phyloP scores from a whole-genome alignment of 2,329 filamentous ascomycete genomes.

The Colletotrichum endophyticum region DNA sequence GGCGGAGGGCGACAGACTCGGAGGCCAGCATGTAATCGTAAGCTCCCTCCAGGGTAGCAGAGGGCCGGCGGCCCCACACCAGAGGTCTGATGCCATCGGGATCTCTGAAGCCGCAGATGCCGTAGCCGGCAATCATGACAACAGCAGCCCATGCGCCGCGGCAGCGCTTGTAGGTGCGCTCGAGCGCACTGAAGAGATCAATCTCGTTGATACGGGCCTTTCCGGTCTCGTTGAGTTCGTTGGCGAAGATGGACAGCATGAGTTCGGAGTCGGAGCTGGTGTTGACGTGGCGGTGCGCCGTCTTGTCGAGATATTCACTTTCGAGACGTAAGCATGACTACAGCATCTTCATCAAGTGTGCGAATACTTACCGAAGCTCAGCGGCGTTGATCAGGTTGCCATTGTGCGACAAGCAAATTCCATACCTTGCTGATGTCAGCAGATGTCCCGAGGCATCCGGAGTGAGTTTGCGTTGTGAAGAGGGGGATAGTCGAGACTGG shows the following conservation, averaged over 20 bases:
- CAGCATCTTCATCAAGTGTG: neutral
- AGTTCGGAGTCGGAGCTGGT: slow-evolving; percentile 13
- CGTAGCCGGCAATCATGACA: slow-evolving; percentile 81
- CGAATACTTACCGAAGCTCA: slow-evolving; percentile 59
- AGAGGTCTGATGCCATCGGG: slow-evolving; percentile 79
- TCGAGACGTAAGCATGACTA: neutral
- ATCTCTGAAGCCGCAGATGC: slow-evolving; percentile 75
- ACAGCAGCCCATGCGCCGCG: slow-evolving; percentile 81
- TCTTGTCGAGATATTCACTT: slow-evolving; percentile 68
- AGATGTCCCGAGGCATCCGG: neutral
- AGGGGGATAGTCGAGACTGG: neutral
- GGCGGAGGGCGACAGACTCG: slow-evolving; percentile 82
- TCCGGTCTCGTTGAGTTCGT: slow-evolving; percentile 79
- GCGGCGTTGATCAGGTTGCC: slow-evolving; percentile 84
- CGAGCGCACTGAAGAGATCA: slow-evolving; percentile 75
- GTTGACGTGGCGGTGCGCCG: slow-evolving; percentile 82
- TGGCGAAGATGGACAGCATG: slow-evolving; percentile 68
- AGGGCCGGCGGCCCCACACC: slow-evolving; percentile 76
- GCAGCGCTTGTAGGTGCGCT: slow-evolving; percentile 58
- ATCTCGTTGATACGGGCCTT: slow-evolving; percentile 81
- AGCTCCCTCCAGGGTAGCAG: slow-evolving; percentile 63
- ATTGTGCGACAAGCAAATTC: slow-evolving; percentile 67
- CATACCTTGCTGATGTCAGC: neutral
- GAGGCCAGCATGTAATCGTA: slow-evolving; percentile 92
- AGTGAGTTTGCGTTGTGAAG: neutral